A percentile compares a stretch with the other conserved stretches of the same genome.
phyloP scores from a whole-genome alignment of 306 rosid genomes.

The Castanopsis chinensis region DNA sequence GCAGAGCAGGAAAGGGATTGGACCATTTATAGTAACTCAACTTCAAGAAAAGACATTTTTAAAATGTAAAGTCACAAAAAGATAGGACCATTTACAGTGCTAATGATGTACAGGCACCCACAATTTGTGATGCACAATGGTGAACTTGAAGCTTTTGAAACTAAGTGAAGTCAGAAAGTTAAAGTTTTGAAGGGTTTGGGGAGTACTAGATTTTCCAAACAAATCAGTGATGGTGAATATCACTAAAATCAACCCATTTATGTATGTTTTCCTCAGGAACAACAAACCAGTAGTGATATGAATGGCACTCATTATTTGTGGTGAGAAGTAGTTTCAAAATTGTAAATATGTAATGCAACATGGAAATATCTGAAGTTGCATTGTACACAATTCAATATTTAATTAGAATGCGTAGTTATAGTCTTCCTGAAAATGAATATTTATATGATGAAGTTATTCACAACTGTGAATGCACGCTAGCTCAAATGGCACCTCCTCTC shows the following conservation, averaged over 20 bases:
- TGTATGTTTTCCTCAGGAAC: neutral
- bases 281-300: neutral
- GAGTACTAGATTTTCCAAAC: neutral
- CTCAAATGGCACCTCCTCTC: too few relatives aligned
- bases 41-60: neutral
- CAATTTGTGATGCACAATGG: neutral
- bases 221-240: neutral
- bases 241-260: neutral
- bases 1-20: too few relatives aligned
- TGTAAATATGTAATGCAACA: neutral
- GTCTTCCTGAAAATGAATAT: too few relatives aligned
- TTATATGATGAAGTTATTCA: too few relatives aligned
- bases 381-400: neutral
- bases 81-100: neutral
- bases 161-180: neutral
- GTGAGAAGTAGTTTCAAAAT: neutral
- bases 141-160: neutral
- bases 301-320: neutral
- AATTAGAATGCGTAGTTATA: too few relatives aligned
- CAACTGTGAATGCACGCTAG: too few relatives aligned
- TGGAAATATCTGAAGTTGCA: neutral
- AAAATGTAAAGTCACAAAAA: neutral
- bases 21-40: too few relatives aligned
- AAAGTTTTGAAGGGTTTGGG: neutral
- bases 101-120: neutral